Percentiles rank a stretch among this genome's conserved stretches.
phyloP scores from a whole-genome alignment of 192 early-diverging fungal genomes.

The Lunasporangiospora selenospora region DNA sequence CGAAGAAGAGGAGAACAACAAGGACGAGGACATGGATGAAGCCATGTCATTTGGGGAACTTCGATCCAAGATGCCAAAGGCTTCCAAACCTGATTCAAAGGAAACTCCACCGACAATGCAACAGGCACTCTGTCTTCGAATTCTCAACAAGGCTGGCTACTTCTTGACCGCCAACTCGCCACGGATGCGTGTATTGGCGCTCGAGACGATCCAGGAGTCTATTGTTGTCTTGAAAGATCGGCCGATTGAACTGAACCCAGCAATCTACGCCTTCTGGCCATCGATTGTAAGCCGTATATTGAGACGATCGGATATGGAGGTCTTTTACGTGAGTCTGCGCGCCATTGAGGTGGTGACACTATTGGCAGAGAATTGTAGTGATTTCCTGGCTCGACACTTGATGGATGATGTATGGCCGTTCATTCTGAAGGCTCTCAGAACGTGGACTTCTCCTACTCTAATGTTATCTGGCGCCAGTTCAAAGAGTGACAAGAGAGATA shows the following conservation, averaged over 20 bases:
- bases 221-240: slow-evolving; percentile 47
- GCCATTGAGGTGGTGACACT: slow-evolving; percentile 36
- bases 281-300: slow-evolving; percentile 47
- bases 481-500: too few species aligned
- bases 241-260: slow-evolving; percentile 51
- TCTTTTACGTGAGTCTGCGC: slow-evolving; percentile 31
- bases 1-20: not conserved
- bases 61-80: slow-evolving; percentile 8
- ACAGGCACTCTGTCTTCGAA: slow-evolving; percentile 51
- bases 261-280: slow-evolving; percentile 59
- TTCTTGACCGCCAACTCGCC: slow-evolving; percentile 57
- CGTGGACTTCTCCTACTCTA: slow-evolving; percentile 8
- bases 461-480: too few species aligned
- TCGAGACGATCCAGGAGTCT: slow-evolving; percentile 44
- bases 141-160: slow-evolving; percentile 56
- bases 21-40: not conserved
- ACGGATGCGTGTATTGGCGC: slow-evolving; percentile 49
- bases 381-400: slow-evolving; percentile 51
- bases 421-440: slow-evolving; percentile 13
- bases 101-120: slow-evolving; percentile 40
- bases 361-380: slow-evolving; percentile 47
- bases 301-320: slow-evolving; percentile 20
- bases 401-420: slow-evolving; percentile 56
- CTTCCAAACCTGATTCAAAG: slow-evolving; percentile 14
- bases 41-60: slow-evolving; percentile 18